A percentile compares a stretch with the other conserved stretches of the same genome.
These are phyloP conservation scores for Salix viminalis DNA, from an alignment of 345 rosid genomes.

Conservation along the genomic window DNA sequence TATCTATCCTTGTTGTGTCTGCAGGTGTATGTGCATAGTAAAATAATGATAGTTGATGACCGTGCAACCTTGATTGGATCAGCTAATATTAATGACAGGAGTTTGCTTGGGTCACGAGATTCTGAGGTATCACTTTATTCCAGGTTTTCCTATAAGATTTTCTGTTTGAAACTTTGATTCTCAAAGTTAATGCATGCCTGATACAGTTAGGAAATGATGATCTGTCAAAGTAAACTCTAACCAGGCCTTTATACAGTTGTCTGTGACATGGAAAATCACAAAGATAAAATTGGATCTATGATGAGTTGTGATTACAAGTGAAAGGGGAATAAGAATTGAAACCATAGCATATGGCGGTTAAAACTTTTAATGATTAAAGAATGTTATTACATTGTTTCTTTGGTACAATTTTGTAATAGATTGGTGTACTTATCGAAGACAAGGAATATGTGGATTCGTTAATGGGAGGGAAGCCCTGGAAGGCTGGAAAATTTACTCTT, in stretches of 20 bases:
- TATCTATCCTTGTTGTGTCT: constrained; percentile 13
- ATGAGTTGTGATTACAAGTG: not conserved
- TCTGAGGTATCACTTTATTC: constrained; percentile 66
- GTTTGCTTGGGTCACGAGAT: constrained; percentile 97
- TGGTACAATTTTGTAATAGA: constrained; percentile 42
- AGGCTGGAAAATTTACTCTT: constrained; percentile 78
- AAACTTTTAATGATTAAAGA: not conserved
- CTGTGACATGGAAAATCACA: not conserved
- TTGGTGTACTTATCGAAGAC: constrained; percentile 86
- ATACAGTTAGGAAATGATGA: not conserved
- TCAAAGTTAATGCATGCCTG: not conserved
- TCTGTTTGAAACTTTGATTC: not conserved
- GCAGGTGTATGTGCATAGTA: constrained; percentile 96
- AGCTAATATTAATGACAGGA: constrained; percentile 91
- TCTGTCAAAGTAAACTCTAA: not conserved
- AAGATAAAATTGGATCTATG: not conserved
- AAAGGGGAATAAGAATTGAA: not conserved
- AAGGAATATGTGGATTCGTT: constrained; percentile 71
- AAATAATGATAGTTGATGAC: constrained; percentile 89
- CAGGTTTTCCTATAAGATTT: not conserved
- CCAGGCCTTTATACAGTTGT: not conserved
- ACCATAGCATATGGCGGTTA: not conserved
- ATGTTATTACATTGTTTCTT: not conserved
- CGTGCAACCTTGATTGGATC: constrained; percentile 70
- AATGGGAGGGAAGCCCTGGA: constrained; percentile 95